phyloP scores from a whole-genome alignment of 177 flowering plant genomes.

The Tripterygium wilfordii region DNA sequence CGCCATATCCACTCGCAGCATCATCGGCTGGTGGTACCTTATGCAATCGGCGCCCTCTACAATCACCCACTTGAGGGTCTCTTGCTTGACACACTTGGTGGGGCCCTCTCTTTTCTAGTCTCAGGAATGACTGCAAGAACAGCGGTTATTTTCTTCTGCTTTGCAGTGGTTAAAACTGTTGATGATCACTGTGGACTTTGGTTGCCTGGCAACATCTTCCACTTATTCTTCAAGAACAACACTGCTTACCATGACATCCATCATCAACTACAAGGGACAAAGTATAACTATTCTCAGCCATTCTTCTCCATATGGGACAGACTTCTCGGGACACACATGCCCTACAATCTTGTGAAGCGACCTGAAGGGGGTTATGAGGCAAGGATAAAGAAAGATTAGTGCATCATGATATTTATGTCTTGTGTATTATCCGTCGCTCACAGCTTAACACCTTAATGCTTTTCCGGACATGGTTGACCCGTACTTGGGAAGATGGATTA shows the following conservation, averaged over 20 bases:
- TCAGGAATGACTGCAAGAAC: constrained; percentile 90
- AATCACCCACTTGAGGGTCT: constrained; percentile 91
- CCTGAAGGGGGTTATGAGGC: constrained; percentile 77
- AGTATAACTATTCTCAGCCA: constrained; percentile 85
- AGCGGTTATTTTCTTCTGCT: constrained; percentile 71
- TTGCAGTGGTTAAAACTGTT: constrained; percentile 69
- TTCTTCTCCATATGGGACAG: constrained; percentile 82
- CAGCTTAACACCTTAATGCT: no score
- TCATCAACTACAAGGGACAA: constrained; percentile 78
- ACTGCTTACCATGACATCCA: constrained; percentile 91
- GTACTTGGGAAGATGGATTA: no score
- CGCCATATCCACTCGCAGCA: constrained; percentile 81
- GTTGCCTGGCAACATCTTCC: constrained; percentile 84
- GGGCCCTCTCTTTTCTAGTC: constrained; percentile 72
- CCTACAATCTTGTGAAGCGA: constrained; percentile 55
- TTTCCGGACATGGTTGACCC: no score
- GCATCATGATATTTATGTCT: no score
- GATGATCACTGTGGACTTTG: constrained; percentile 93
- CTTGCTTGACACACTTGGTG: constrained; percentile 76
- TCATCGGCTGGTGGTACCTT: constrained; percentile 76
- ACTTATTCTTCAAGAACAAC: constrained; percentile 66
- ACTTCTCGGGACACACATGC: constrained; percentile 78
- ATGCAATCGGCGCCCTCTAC: constrained; percentile 86
- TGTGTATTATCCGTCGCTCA: no score
- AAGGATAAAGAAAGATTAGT: constrained; percentile 34